Conservation (phyloP, 2,329 filamentous ascomycete genomes). For the Alternaria tenuissima region DNA sequence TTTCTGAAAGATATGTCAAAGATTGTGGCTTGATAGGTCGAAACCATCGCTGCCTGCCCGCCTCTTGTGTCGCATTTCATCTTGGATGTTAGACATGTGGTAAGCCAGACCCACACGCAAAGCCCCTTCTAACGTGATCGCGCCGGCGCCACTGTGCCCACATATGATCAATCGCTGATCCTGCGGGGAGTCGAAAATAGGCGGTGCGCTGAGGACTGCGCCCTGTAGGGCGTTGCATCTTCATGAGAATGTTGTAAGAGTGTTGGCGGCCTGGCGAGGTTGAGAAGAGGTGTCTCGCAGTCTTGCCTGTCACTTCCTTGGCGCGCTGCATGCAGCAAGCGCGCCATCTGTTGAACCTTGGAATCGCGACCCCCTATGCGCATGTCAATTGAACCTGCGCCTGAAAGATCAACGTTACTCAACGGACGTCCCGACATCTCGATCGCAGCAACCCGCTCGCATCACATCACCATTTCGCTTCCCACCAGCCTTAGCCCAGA, state of each 20-base stretch:
- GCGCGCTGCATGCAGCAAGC: conserved; percentile 1
- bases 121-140: neutral
- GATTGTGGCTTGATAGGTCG: neutral
- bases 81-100: neutral
- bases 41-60: neutral
- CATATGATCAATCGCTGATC: neutral
- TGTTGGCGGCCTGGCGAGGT: conserved; percentile 2
- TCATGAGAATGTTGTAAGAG: conserved; percentile 1
- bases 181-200: neutral
- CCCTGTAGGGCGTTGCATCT: conserved; percentile 5
- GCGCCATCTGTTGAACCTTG: neutral
- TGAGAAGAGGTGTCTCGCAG: conserved; percentile 1
- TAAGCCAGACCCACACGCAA: neutral
- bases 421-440: neutral
- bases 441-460: conserved; percentile 1
- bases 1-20: neutral
- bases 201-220: neutral
- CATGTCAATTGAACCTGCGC: neutral
- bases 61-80: neutral
- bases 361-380: neutral
- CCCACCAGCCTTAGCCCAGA: conserved; percentile 3
- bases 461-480: conserved; percentile 4
- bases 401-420: neutral
- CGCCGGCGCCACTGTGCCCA: neutral
- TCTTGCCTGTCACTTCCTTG: neutral